phyloP scores from a whole-genome alignment of 768 basidiomycete genomes.

The Butyriboletus loyo region DNA sequence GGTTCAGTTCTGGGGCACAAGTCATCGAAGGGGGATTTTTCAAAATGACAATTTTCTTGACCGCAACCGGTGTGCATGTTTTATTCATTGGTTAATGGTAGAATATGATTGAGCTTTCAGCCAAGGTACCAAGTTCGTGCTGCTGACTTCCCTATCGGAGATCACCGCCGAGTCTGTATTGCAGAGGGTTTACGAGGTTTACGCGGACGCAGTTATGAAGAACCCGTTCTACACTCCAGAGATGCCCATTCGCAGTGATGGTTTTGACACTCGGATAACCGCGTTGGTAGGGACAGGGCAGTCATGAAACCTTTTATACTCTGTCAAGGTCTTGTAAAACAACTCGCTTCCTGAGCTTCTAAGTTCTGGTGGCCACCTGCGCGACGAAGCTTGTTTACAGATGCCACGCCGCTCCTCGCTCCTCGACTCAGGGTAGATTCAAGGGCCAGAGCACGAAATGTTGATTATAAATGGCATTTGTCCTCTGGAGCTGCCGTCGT shows the following conservation, averaged over 20 bases:
- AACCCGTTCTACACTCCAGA: conserved; percentile 99
- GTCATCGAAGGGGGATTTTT: conserved; percentile 96
- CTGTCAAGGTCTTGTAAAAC: background rate
- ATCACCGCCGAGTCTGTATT: conserved; percentile 66
- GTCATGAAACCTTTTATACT: conserved; percentile 12
- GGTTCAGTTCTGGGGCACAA: conserved; percentile 81
- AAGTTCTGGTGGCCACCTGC: background rate
- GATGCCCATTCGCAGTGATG: conserved; percentile 94
- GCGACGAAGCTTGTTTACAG: background rate
- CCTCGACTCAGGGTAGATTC: background rate
- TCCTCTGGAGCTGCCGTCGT: background rate
- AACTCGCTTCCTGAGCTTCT: background rate
- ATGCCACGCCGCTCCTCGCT: background rate
- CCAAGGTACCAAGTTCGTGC: conserved; percentile 92
- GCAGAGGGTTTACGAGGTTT: conserved; percentile 87
- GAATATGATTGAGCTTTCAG: background rate
- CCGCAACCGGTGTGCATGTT: conserved; percentile 68
- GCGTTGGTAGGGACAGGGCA: conserved; percentile 50
- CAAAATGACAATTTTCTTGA: conserved; percentile 89
- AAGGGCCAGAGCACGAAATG: background rate
- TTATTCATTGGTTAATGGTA: background rate
- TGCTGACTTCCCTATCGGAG: conserved; percentile 80
- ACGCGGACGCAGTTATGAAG: conserved; percentile 96
- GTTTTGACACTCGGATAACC: conserved; percentile 74
- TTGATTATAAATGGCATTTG: background rate